Conservation (phyloP, 345 rosid species). For the Syzygium aromaticum region DNA sequence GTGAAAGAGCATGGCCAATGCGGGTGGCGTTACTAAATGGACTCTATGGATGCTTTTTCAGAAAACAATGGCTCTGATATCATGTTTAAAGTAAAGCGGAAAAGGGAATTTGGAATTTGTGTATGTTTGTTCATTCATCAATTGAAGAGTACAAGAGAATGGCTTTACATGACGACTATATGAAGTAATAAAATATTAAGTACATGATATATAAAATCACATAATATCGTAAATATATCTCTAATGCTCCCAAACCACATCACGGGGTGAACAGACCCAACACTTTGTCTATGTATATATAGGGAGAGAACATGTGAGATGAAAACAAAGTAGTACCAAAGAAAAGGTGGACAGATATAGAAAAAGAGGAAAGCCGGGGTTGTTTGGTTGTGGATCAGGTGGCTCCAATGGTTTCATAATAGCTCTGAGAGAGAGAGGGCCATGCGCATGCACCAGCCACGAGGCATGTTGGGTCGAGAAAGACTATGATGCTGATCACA, state of each 20-base stretch:
- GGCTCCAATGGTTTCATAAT: neutral
- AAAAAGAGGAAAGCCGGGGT: neutral
- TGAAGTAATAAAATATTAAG: no score
- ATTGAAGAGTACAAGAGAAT: no score
- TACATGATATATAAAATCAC: no score
- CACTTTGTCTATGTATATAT: neutral
- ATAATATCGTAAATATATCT: no score
- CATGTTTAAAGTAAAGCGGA: no score
- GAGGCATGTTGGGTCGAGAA: neutral
- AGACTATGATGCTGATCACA: neutral
- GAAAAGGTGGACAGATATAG: neutral
- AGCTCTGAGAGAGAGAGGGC: neutral
- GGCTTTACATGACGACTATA: no score
- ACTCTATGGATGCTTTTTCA: no score
- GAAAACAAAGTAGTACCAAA: neutral
- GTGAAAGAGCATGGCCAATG: no score
- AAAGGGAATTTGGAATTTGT: no score
- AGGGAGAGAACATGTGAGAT: neutral
- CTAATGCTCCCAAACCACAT: neutral
- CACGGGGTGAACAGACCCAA: neutral
- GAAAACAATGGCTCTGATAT: no score
- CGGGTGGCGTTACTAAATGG: no score
- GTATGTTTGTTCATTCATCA: no score
- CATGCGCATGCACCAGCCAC: neutral
- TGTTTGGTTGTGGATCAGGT: neutral